Evolutionary conservation across 1,139 yeast species (phyloP), one percentile per base, ranked within the genome.

Genomic region (Candida tetrigidarum): DNA sequence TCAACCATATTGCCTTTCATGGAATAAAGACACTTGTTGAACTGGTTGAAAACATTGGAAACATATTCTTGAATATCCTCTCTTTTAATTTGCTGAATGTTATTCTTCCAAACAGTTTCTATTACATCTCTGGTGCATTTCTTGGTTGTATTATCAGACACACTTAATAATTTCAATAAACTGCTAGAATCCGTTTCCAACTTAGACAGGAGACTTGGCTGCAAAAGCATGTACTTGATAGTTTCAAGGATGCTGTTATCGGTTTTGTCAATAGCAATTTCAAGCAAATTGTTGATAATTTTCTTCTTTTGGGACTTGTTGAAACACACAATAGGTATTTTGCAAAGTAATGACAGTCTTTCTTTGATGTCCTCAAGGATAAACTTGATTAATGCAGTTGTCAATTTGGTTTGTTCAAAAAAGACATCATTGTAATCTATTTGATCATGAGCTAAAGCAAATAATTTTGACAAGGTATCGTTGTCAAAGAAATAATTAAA

Each of bases 271-370:
- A 49, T 39, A 0, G 59, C 49, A 2, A 55, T 40, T 0, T 49
- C 48, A 6, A 56, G 47, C 15, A 81, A 51, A 5, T 40, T 46
- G 48, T 81, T 66, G 12, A 82, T 52, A 7, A 76, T 49, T 4
- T 58, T 58, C 16, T 66, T 65, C 56, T 78, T 81, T 20, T 62
- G 55, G 8, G 57, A 50, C 55, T 69, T 81, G 39, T 68, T 71
- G 42, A 71, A 72, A 50, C 84, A 79, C 48, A 76, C 79, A 18
- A 74, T 64, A 2, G 89, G 88, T 16, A 82, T 62, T 2, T 44
- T 1, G 6, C 39, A 41, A 41, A 47, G 44, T n/a, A 49, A n/a
- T 5, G 22, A 4, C 32, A 37, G 4, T 30, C 50, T 36, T 3
- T 22, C 26, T 1, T 42, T 30, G 35, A 48, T 38, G 19, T 45